These are phyloP conservation scores for Pichia californica DNA, from an alignment of 805 yeast genomes.

Conservation along the genomic window DNA sequence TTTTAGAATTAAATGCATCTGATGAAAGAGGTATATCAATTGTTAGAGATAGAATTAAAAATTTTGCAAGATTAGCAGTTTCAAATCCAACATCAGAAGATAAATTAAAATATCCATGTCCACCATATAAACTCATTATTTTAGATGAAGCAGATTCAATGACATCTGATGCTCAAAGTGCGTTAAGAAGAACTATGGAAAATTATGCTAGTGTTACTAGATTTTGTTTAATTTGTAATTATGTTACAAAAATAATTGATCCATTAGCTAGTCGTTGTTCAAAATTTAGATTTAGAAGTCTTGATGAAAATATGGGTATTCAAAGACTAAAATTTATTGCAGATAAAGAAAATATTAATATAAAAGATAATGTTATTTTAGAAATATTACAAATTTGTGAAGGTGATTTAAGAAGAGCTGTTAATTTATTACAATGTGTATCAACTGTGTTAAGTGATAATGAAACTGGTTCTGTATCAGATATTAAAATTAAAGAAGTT, in stretches of 20 bases:
- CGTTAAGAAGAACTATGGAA: slow-evolving; percentile 91
- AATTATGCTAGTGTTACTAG: slow-evolving; percentile 84
- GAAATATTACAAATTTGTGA: slow-evolving; percentile 65
- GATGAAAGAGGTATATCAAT: slow-evolving; percentile 89
- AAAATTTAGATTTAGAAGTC: slow-evolving; percentile 80
- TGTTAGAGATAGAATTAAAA: slow-evolving; percentile 78
- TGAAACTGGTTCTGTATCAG: slow-evolving; percentile 7
- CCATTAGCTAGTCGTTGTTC: slow-evolving; percentile 96
- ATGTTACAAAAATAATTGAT: slow-evolving; percentile 92
- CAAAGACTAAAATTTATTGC: slow-evolving; percentile 59
- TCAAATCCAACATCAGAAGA: slow-evolving; percentile 74
- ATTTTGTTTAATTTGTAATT: slow-evolving; percentile 91
- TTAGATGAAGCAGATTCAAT: slow-evolving; percentile 97
- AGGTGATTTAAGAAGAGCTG: slow-evolving; percentile 93
- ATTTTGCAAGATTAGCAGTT: slow-evolving; percentile 78
- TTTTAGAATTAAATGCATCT: slow-evolving; percentile 79
- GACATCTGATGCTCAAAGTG: slow-evolving; percentile 96
- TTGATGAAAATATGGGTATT: slow-evolving; percentile 67
- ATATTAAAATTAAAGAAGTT: slow-evolving; percentile 22
- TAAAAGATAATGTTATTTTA: slow-evolving; percentile 46
- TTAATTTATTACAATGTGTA: slow-evolving; percentile 83
- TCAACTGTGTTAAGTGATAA: slow-evolving; percentile 44
- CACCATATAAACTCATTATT: slow-evolving; percentile 90
- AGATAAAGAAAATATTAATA: slow-evolving; percentile 35
- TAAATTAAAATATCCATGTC: slow-evolving; percentile 77